Evolutionary conservation across 257 asterid species (phyloP), one percentile per base, ranked within the genome.

Genomic region (Ocimum tenuiflorum): DNA sequence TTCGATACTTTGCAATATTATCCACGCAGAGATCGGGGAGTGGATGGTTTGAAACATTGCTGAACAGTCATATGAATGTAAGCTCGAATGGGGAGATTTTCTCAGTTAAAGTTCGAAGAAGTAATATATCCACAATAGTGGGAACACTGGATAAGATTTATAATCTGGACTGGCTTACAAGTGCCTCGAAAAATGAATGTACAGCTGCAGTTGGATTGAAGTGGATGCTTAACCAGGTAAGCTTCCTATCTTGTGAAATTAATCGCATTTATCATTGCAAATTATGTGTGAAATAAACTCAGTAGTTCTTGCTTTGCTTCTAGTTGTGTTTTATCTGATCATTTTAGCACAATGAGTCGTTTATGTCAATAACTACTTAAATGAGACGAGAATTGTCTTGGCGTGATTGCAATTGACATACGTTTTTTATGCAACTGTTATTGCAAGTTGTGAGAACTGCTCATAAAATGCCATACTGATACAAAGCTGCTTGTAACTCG

Each of bases 121-220:
- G 76, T 65, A 91, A 88, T 75, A 39, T 78, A 13, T 82, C 97
- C 14, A 83, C 88, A 0, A 88, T 91, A 42, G 73, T 77, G 11
- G 87, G 80, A 7, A 86, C 95, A 45, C 65, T 91, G 82, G 97
- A 91, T 73, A 76, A 73, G 36, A 67, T 91, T 71, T 91, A 88
- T 79, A 82, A 88, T 74, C 80, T 91, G 7, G 97, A 91, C 33
- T 84, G 81, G 80, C 47, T 82, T 19, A 82, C 91, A 7, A 91
- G 97, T 61, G 96, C 97, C 64, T 84, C 96, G 7, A 88, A 86
- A 73, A 91, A 91, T 70, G 96, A 91, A 79, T 91, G 97, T 74
- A 91, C 97, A 11, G 91, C 97, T 65, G 97, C 97, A 3, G 86
- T 91, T 74, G 97, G 97, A 61, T 80, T 91, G 83, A 91, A 91